These are phyloP conservation scores for Podospora didyma DNA, from an alignment of 495 filamentous ascomycete species.

Conservation along the genomic window DNA sequence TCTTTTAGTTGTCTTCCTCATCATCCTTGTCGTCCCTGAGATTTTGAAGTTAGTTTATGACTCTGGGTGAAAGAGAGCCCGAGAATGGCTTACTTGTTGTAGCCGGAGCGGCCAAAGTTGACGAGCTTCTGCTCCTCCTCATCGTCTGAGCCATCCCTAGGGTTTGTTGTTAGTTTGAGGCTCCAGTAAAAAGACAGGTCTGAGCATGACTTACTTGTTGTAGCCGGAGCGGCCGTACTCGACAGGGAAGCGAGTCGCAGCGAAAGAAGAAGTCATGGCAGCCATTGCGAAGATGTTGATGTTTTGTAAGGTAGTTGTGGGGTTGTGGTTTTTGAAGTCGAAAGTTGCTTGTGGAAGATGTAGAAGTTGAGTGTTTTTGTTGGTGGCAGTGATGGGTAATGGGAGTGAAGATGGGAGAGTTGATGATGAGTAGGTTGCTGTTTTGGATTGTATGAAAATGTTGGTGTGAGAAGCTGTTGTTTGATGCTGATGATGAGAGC, in stretches of 20 bases:
- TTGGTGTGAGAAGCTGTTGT: conserved; percentile 10
- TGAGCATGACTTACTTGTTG: conserved; percentile 33
- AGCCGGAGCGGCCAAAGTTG: conserved; percentile 42
- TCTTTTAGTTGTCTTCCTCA: conserved; percentile 17
- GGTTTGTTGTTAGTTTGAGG: conserved; percentile 8
- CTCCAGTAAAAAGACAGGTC: neutral
- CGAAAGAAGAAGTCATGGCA: conserved; percentile 28
- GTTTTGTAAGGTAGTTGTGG: conserved; percentile 12
- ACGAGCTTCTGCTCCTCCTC: conserved; percentile 34
- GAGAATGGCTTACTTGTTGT: conserved; percentile 36
- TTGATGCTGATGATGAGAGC: conserved; percentile 31
- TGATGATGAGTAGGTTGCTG: conserved; percentile 3
- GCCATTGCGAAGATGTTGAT: conserved; percentile 35
- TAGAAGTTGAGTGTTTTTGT: neutral
- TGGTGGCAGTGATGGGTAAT: conserved; percentile 3
- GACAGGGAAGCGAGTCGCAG: conserved; percentile 47
- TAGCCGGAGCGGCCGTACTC: conserved; percentile 52
- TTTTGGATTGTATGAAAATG: neutral
- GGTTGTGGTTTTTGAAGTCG: neutral
- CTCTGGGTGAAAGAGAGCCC: neutral
- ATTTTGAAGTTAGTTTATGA: conserved; percentile 43
- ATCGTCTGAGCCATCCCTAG: conserved; percentile 33
- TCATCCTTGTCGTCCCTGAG: conserved; percentile 33
- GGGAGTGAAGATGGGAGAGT: conserved; percentile 4
- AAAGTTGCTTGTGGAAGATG: conserved; percentile 3